phyloP scores from a whole-genome alignment of 495 filamentous ascomycete species.

The Evernia prunastri region DNA sequence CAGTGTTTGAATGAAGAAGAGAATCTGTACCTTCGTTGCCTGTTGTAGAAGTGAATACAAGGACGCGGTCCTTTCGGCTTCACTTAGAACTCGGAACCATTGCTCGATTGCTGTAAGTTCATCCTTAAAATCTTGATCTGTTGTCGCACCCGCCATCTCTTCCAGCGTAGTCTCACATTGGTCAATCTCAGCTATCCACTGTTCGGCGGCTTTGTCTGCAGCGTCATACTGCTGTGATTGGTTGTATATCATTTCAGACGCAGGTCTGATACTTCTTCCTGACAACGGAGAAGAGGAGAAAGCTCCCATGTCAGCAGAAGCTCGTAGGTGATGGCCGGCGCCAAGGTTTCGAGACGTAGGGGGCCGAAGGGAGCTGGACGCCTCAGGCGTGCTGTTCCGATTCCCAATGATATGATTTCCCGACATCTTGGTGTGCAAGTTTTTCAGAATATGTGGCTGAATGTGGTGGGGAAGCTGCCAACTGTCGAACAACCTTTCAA shows the following conservation, averaged over 20 bases:
- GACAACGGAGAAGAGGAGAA: slow-evolving; percentile 69
- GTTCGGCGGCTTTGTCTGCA: slow-evolving; percentile 87
- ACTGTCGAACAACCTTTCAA: background rate
- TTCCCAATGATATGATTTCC: slow-evolving; percentile 71
- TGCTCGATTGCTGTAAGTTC: slow-evolving; percentile 98
- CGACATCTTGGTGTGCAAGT: slow-evolving; percentile 46
- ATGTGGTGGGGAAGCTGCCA: background rate
- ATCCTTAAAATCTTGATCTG: slow-evolving; percentile 99
- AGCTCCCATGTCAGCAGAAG: slow-evolving; percentile 93
- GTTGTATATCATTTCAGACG: slow-evolving; percentile 87
- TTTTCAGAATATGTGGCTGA: slow-evolving; percentile 1
- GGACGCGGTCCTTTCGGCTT: slow-evolving; percentile 91
- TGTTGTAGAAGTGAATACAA: slow-evolving; percentile 94
- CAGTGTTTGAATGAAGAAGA: slow-evolving; percentile 97
- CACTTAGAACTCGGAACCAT: slow-evolving; percentile 96
- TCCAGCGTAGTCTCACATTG: slow-evolving; percentile 96
- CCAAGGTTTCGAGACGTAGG: slow-evolving; percentile 74
- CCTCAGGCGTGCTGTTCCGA: slow-evolving; percentile 95
- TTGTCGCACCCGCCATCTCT: slow-evolving; percentile 95
- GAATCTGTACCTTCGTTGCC: slow-evolving; percentile 96
- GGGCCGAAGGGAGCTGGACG: slow-evolving; percentile 81
- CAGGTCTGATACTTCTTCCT: slow-evolving; percentile 77
- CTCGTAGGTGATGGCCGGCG: slow-evolving; percentile 78
- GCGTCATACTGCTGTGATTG: slow-evolving; percentile 69
- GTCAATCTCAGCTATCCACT: slow-evolving; percentile 98